Evolutionary conservation across 257 asterid genomes (phyloP).

Genomic region (Gentiana macrophylla): DNA sequence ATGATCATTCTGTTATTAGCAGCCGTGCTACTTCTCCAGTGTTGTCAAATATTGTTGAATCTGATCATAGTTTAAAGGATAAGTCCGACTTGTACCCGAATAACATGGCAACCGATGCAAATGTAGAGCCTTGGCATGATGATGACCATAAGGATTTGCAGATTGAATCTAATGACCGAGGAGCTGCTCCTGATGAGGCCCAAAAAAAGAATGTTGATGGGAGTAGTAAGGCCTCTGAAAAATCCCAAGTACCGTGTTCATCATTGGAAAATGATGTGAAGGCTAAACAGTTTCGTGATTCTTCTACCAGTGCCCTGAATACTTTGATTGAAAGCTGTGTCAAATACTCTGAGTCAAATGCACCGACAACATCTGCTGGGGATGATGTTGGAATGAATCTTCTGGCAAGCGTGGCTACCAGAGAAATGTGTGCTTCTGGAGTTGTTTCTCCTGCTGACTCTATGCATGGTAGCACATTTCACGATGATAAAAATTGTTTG

Average conservation of each 20-base stretch:
- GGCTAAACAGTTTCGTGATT: conserved; percentile 39
- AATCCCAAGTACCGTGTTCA: conserved; percentile 17
- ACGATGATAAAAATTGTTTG: conserved; percentile 28
- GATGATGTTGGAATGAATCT: conserved; percentile 87
- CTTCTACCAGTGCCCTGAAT: conserved; percentile 81
- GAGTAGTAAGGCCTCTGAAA: conserved; percentile 23
- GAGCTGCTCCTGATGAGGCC: conserved; percentile 42
- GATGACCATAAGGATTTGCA: conserved; percentile 37
- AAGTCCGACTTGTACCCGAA: conserved; percentile 29
- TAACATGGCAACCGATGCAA: conserved; percentile 31
- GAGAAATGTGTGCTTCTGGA: conserved; percentile 57
- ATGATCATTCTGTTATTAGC: conserved; percentile 36
- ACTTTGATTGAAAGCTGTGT: conserved; percentile 91
- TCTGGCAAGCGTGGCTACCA: conserved; percentile 95
- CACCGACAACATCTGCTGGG: conserved; percentile 55
- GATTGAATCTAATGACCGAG: conserved; percentile 39
- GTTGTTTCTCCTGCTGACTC: conserved; percentile 42
- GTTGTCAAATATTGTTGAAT: conserved; percentile 21
- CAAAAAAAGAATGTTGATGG: conserved; percentile 35
- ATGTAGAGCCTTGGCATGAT: conserved; percentile 34
- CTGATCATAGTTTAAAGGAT: conserved; percentile 27
- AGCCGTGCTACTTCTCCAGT: conserved; percentile 63
- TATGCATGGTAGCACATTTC: conserved; percentile 31
- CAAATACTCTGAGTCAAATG: conserved; percentile 58
- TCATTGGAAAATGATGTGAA: conserved; percentile 28